Evolutionary conservation across 2,329 filamentous ascomycete genomes (phyloP), one percentile per base, ranked within the genome.

Genomic region (Botrytis galanthina): DNA sequence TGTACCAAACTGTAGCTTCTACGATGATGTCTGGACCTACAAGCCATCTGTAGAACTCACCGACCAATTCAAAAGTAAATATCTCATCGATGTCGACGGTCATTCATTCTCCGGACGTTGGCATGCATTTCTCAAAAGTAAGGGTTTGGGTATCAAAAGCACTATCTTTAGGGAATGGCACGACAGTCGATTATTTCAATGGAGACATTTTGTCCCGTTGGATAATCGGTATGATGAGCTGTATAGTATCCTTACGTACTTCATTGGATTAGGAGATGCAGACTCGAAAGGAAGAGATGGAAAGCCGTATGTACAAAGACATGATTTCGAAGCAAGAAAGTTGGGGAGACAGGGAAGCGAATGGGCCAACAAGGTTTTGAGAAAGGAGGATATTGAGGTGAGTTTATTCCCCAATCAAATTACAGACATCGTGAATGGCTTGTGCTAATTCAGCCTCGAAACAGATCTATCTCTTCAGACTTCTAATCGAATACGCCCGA

Each of bases 81-180:
- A 89, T 79, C 84, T 95, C 3, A 89, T 91, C 0, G 93, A 96
- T 80, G 87, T 95, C 73, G 93, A 95, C 81, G 93, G 93, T 44
- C 90, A 92, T 82, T 89, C 87, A 2, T 92, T 92, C 79, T 91
- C 88, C 39, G 91, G 90, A 1, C 87, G 91, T 9, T 93, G 91
- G 78, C 86, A 90, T 7, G 89, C 87, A 0, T 94, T 95, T 80
- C 83, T 95, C 37, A 85, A 87, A 48, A 92, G 89, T 44, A 92
- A 89, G 3, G 90, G 88, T 26, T 81, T 95, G 14, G 91, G 91
- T 0, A 88, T 96, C 83, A 96, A 95, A 83, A 89, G 91, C 9
- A 94, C 93, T 0, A 84, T 95, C 35, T 96, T 91, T 83, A 86
- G 88, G 32, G 93, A 96, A 81, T 96, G 93, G 93, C 93, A 95